Evolutionary conservation across 257 asterid genomes (phyloP).

Genomic region (Petrea volubilis): DNA sequence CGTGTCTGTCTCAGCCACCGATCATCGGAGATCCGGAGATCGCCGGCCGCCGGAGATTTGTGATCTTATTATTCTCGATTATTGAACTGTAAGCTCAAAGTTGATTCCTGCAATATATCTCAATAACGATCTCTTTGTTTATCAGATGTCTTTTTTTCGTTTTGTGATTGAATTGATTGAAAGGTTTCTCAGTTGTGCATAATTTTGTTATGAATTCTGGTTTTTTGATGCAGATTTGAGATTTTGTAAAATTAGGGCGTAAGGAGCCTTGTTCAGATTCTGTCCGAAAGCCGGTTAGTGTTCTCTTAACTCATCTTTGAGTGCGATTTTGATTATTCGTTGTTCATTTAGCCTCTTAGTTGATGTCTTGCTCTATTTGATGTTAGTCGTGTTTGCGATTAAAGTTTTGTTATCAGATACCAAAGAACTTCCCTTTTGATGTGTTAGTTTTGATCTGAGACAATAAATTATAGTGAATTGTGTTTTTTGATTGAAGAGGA

Average conservation of each 20-base stretch:
- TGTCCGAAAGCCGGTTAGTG: not conserved
- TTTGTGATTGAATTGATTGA: not conserved
- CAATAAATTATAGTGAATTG: not conserved
- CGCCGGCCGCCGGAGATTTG: not conserved
- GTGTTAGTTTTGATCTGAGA: not conserved
- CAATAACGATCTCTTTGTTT: not conserved
- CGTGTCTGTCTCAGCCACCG: too few relatives aligned
- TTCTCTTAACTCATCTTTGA: not conserved
- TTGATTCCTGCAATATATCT: not conserved
- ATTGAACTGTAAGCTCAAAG: not conserved
- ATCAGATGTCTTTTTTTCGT: not conserved
- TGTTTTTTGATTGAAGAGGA: not conserved
- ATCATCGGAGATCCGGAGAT: not conserved
- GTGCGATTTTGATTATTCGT: not conserved
- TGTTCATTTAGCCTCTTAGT: not conserved
- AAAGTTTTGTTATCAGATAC: not conserved
- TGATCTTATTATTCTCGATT: not conserved
- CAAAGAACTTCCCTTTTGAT: not conserved
- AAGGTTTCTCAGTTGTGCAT: not conserved
- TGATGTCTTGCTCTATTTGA: not conserved
- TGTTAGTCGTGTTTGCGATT: too few relatives aligned
- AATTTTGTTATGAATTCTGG: not conserved
- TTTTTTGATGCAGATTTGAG: constrained; percentile 10
- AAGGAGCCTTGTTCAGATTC: not conserved
- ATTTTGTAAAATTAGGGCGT: not conserved